Evolutionary conservation across 164 flowering plant species (phyloP), one percentile per base, ranked within the genome.

Genomic region (Nymphaea colorata): DNA sequence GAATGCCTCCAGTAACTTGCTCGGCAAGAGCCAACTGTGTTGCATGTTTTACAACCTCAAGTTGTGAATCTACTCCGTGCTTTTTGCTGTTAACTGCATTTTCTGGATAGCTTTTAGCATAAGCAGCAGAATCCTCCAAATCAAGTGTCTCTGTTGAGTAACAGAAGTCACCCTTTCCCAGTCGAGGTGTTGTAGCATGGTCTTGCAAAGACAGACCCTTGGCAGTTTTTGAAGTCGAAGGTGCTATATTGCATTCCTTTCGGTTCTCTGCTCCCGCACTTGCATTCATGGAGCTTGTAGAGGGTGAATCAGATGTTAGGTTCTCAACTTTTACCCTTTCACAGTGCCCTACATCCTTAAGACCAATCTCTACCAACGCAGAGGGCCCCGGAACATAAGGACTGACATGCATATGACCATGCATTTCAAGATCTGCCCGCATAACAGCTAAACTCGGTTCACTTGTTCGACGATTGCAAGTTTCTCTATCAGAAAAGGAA

Each of bases 251-350:
- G 62, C 70, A 66, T 60, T 66, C 65, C 67, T 62, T 61, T 44
- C 71, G 66, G 63, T 66, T 71, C 66, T 78, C 78, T 68, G 64
- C 69, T 25, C 71, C 10, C 65, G 59, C 41, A 57, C 57, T 64
- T 60, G 65, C 61, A 70, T 67, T 60, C 71, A 68, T 75, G 44
- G 72, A 63, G 12, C 64, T 69, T 47, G 68, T n/a, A 61, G 17
- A 59, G 16, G 16, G 7, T 43, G 75, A 62, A 25, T 70, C 69
- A 41, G 59, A 67, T 72, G 74, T 75, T 72, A 73, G 75, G 17
- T 81, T 59, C 75, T 78, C 77, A 68, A 70, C 41, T 68, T 78
- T 75, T 59, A 44, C 69, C 18, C 69, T 69, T 69, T 43, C 51
- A 67, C 70, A 74, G 66, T 70, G 64, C 64, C 53, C 14, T 61